Evolutionary conservation across 139 green algal species (phyloP).

Genomic region (Chlorella vulgaris): DNA sequence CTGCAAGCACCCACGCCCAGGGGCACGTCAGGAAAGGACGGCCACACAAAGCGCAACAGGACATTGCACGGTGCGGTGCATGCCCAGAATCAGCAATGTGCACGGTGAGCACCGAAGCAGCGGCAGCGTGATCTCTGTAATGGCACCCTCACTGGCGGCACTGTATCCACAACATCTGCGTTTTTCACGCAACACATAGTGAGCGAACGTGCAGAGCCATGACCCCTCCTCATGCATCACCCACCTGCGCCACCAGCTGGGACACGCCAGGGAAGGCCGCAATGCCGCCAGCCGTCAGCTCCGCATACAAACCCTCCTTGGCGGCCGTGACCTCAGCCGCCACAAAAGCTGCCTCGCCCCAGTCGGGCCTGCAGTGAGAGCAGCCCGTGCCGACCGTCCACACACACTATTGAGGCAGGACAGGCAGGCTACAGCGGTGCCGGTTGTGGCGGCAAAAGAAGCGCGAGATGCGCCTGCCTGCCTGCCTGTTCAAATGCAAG

Average conservation of each 20-base stretch:
- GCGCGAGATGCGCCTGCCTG: too few relatives aligned
- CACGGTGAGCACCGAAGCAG: background rate
- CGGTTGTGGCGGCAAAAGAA: too few relatives aligned
- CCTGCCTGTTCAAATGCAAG: too few relatives aligned
- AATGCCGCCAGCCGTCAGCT: constrained; percentile 56
- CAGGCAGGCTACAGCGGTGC: too few relatives aligned
- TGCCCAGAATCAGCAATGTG: background rate
- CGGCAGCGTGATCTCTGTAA: too few relatives aligned
- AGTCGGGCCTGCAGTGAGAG: constrained; percentile 24
- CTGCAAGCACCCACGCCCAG: background rate
- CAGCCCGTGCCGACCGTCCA: too few relatives aligned
- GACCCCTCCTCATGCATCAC: background rate
- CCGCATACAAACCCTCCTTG: constrained; percentile 65
- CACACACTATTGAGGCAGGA: too few relatives aligned
- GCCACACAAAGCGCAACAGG: background rate
- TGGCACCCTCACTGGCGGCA: too few relatives aligned
- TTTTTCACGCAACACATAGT: too few relatives aligned
- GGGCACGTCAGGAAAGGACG: background rate
- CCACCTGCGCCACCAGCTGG: constrained; percentile 11
- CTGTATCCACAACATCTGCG: too few relatives aligned
- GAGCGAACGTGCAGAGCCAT: too few relatives aligned
- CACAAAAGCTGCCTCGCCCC: constrained; percentile 33
- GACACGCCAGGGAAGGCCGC: constrained; percentile 49
- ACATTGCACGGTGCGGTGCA: background rate
- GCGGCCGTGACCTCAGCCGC: constrained; percentile 44